Evolutionary conservation across 768 basidiomycete genomes (phyloP), one percentile per base, ranked within the genome.

Genomic region (Harrya chromipes): DNA sequence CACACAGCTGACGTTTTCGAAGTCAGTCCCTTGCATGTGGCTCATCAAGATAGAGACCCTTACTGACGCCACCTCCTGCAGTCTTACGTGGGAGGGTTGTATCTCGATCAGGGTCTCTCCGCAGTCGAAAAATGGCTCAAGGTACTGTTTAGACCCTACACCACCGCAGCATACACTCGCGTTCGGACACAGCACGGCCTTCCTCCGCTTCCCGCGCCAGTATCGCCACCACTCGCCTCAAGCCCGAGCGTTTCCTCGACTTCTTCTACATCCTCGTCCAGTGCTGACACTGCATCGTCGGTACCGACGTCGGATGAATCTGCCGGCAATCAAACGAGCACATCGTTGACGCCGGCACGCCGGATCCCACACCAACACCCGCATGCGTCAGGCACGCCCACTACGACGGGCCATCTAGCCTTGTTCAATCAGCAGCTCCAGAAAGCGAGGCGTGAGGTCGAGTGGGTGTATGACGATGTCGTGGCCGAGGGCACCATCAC

Each of bases 61-160:
- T 41, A 24, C 53, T 45, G 36, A 58, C 43, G 24, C 19, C 45
- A 41, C 24, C 29, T 19, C 27, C 11, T 29, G 39, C 55, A 91
- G 87, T 79, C 89, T 3, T 91, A 83, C 63, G 77, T 90, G 26
- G 89, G 88, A n/a, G 89, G 87, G 0, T 68, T 91, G 16, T 90
- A 79, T 70, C 65, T 76, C 41, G 88, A 90, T 46, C 81, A 83
- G 59, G 87, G 85, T 21, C 73, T 90, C 35, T 66, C 73, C 0
- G 70, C 64, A 6, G 80, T 82, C 38, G 72, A 74, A 50, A 37
- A 52, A 5, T 91, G 89, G 89, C 75, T 90, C 36, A 69, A 69
- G 46, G 62, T 66, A 1, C 78, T 91, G 42, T 78, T 91, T 61
- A 72, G 62, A 21, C 88, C 87, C 8, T 90, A 85, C 64, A 64